Evolutionary conservation across 805 yeast genomes (phyloP).

Genomic region (Monosporozyma siamensis): DNA sequence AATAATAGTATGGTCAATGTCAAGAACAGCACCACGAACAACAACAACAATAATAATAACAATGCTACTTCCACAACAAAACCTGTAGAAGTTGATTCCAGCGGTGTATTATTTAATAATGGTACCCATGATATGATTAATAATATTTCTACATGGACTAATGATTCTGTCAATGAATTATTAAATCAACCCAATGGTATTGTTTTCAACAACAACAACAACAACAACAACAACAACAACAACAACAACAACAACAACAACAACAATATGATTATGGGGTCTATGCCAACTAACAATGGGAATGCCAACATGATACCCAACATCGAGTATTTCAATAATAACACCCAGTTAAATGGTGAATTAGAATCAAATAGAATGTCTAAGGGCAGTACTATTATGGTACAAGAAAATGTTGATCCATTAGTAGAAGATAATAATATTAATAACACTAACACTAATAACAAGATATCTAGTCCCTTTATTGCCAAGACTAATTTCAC

Average conservation of each 20-base stretch:
- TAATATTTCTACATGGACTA: conserved; percentile 52
- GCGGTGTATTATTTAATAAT: conserved; percentile 22
- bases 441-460: neutral
- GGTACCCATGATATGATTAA: conserved; percentile 53
- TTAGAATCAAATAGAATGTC: too few species aligned
- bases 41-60: neutral
- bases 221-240: conserved; percentile 1
- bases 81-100: conserved; percentile 4
- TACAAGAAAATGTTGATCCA: neutral
- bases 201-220: too few species aligned
- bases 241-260: conserved; percentile 4
- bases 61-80: neutral
- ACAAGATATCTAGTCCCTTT: neutral
- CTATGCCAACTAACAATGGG: too few species aligned
- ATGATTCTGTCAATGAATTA: conserved; percentile 20
- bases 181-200: neutral
- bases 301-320: too few species aligned
- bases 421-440: neutral
- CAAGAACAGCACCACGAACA: neutral
- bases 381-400: neutral
- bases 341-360: too few species aligned
- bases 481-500: neutral
- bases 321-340: too few species aligned
- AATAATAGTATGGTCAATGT: neutral
- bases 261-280: too few species aligned